Evolutionary conservation across 2,329 filamentous ascomycete genomes (phyloP).

Genomic region (Zarea fungicola): DNA sequence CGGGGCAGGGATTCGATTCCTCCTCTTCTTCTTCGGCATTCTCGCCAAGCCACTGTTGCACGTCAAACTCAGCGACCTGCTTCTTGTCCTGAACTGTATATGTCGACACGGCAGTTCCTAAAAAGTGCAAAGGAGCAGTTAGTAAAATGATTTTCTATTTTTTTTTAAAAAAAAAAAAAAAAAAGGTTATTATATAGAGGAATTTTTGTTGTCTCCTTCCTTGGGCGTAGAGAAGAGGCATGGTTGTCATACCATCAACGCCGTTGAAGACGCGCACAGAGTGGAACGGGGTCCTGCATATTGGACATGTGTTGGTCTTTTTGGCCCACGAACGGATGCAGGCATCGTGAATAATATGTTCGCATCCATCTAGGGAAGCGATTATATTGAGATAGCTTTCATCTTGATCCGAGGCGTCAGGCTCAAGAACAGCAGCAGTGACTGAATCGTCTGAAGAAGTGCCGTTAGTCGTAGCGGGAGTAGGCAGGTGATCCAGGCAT

Average conservation of each 20-base stretch:
- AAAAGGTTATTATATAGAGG: neutral
- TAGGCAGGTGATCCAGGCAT: constrained; percentile 57
- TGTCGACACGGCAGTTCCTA: constrained; percentile 51
- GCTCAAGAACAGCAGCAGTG: constrained; percentile 18
- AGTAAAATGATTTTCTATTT: neutral
- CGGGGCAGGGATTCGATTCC: constrained; percentile 66
- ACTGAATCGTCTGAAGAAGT: constrained; percentile 20
- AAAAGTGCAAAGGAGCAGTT: neutral
- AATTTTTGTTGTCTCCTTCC: too few species aligned
- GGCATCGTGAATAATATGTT: constrained; percentile 86
- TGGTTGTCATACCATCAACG: constrained; percentile 62
- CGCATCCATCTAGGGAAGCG: constrained; percentile 67
- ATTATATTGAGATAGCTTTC: constrained; percentile 40
- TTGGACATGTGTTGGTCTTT: constrained; percentile 95
- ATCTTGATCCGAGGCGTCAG: constrained; percentile 21
- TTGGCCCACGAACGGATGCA: constrained; percentile 94
- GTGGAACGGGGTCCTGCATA: constrained; percentile 90
- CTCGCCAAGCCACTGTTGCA: constrained; percentile 67
- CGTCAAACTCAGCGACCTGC: constrained; percentile 85
- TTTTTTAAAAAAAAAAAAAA: neutral
- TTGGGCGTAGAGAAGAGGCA: constrained; percentile 13
- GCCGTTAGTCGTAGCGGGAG: constrained; percentile 21
- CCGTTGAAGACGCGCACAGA: constrained; percentile 77
- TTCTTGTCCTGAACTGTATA: constrained; percentile 74
- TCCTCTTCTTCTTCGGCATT: constrained; percentile 68